phyloP scores from a whole-genome alignment of 306 rosid species.

The Dalbergia cultrata region DNA sequence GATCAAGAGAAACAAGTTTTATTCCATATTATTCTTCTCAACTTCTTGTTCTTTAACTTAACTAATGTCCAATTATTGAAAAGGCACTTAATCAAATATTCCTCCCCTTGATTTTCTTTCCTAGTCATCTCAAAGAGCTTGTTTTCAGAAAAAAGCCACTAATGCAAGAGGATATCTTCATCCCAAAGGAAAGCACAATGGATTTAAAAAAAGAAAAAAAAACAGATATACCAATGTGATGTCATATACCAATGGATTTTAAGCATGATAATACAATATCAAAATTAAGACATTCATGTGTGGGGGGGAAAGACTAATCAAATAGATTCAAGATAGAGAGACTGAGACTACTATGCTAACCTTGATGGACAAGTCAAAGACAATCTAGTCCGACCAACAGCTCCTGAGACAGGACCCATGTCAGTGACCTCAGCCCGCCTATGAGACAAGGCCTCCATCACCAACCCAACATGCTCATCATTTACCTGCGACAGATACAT shows the following conservation, averaged over 20 bases:
- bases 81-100: neutral
- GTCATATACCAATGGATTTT: too few species aligned
- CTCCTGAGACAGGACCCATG: constrained; percentile 97
- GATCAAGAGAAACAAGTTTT: too few species aligned
- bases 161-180: constrained; percentile 34
- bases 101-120: neutral
- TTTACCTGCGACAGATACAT: constrained; percentile 67
- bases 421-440: constrained; percentile 90
- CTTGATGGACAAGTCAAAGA: constrained; percentile 94
- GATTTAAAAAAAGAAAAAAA: constrained; percentile 11
- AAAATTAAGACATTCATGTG: neutral
- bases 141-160: constrained; percentile 25
- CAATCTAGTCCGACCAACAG: constrained; percentile 86
- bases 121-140: neutral
- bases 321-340: constrained; percentile 27
- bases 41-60: too few species aligned
- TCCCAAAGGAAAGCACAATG: neutral
- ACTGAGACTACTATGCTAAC: constrained; percentile 51
- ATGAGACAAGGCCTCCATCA: constrained; percentile 97
- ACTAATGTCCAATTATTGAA: constrained; percentile 5
- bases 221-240: neutral
- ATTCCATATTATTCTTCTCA: too few species aligned
- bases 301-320: neutral
- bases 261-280: neutral
- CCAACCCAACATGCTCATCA: constrained; percentile 94